Conservation (phyloP, 1,284 basidiomycete species). For the Boletus albobrunnescens region DNA sequence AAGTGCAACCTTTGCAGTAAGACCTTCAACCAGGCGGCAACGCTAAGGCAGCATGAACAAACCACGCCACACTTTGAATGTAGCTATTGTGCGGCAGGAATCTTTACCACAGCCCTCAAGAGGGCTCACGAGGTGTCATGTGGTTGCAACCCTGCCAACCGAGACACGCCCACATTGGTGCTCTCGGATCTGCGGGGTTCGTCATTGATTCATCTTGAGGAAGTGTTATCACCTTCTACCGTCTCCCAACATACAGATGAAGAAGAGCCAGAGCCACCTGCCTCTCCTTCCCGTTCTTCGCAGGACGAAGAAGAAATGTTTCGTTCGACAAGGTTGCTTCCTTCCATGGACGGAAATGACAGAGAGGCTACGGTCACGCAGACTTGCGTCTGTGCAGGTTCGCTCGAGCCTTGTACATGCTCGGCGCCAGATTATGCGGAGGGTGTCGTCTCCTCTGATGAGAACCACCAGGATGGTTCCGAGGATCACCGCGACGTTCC, state of each 20-base stretch:
- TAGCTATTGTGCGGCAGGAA: constrained; percentile 9
- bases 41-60: constrained; percentile 10
- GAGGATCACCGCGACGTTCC: background rate
- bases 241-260: background rate
- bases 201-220: background rate
- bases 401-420: constrained; percentile 5
- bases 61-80: constrained; percentile 12
- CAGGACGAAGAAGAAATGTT: constrained; percentile 13
- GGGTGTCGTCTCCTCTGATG: background rate
- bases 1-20: constrained; percentile 10
- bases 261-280: background rate
- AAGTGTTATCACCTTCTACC: background rate
- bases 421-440: background rate
- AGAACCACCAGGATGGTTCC: background rate
- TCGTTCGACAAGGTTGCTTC: constrained; percentile 1
- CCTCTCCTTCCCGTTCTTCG: constrained; percentile 6
- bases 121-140: constrained; percentile 13
- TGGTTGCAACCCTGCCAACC: background rate
- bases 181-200: background rate
- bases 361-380: background rate
- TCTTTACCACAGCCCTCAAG: background rate
- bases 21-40: constrained; percentile 2
- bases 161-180: too few relatives aligned
- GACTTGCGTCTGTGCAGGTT: background rate
- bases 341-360: background rate